Evolutionary conservation across 768 basidiomycete species (phyloP), one percentile per base, ranked within the genome.

Genomic region (Xanthoconium purpureum): DNA sequence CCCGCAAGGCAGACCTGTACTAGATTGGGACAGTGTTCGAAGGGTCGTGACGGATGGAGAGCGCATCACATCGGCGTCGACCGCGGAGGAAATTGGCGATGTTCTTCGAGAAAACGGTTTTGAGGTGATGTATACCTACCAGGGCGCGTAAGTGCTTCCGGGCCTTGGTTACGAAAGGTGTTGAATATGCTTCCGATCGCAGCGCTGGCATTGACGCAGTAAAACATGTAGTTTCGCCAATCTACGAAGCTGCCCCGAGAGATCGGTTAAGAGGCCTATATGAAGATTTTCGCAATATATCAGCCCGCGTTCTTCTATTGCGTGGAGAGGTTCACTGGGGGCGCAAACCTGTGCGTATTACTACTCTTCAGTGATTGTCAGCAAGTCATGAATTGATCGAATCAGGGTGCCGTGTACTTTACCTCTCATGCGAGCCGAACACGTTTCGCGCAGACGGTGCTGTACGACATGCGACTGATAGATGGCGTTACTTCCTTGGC

Each of bases 51-150:
- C 54, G 29, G 64, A 65, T 39, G 63, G 66, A 8, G 42, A 63
- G 2, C 58, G 59, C 3, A 59, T 68, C 33, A 66, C 57, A 12
- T 40, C 66, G 10, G 24, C 60, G 3, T 62, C 68, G 3, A 60
- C 69, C 0, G 72, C 62, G 15, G 63, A 71, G 14, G 64, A 65
- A 6, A 51, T 78, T 7, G 72, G 72, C 15, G 47, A 67, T 8
- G 56, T 72, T 36, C 61, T 80, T 24, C 64, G 64, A 40, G 66
- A 65, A 47, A 74, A 75, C 15, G 79, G 78, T 0, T 78, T 73
- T 37, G 71, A 73, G 46, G 67, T 75, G n/a, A 52, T 78, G 46
- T 71, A 77, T 49, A 77, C 78, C 15, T 80, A 71, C 40, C 60
- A 67, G 9, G 70, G 71, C 59, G 66, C 67, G 79, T 80, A 54